phyloP scores from a whole-genome alignment of 208 protist species.

The Trypanosoma brucei region DNA sequence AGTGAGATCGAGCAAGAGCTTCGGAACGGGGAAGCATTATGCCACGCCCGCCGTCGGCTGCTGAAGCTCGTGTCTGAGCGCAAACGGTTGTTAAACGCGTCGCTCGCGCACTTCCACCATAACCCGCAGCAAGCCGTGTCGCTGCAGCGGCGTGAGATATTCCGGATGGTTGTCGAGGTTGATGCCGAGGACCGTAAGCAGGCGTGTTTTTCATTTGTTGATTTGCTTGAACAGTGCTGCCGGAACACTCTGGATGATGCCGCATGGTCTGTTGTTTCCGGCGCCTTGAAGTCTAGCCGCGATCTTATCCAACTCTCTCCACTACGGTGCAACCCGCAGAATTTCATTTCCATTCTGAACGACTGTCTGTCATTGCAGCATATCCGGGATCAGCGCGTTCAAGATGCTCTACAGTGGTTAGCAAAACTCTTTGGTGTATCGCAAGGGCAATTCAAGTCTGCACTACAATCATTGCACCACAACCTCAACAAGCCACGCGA shows the following conservation, averaged over 20 bases:
- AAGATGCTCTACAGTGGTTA: conserved; percentile 53
- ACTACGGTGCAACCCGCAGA: conserved; percentile 16
- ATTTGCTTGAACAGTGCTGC: conserved; percentile 38
- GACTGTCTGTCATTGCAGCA: conserved; percentile 37
- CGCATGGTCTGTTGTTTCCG: conserved; percentile 26
- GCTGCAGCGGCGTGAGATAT: conserved; percentile 35
- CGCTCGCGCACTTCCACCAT: conserved; percentile 10
- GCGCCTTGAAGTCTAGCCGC: conserved; percentile 28
- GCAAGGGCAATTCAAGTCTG: conserved; percentile 30
- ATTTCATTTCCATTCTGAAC: conserved; percentile 33
- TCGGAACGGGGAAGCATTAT: conserved; percentile 29
- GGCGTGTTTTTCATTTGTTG: conserved; percentile 38
- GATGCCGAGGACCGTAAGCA: conserved; percentile 28
- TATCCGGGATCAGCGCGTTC: conserved; percentile 45
- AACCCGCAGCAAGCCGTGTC: conserved; percentile 29
- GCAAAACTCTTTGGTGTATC: conserved; percentile 41
- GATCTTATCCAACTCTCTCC: conserved; percentile 29
- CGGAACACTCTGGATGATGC: conserved; percentile 22
- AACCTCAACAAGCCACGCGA: conserved; percentile 41
- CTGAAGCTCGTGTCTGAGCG: conserved; percentile 25
- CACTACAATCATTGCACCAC: conserved; percentile 41
- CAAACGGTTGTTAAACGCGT: conserved; percentile 5
- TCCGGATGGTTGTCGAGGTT: conserved; percentile 27
- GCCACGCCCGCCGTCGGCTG: conserved; percentile 40
- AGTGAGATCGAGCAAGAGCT: conserved; percentile 37